Conservation (phyloP, 2,329 filamentous ascomycete species). For the Tympanopsis confertula region DNA sequence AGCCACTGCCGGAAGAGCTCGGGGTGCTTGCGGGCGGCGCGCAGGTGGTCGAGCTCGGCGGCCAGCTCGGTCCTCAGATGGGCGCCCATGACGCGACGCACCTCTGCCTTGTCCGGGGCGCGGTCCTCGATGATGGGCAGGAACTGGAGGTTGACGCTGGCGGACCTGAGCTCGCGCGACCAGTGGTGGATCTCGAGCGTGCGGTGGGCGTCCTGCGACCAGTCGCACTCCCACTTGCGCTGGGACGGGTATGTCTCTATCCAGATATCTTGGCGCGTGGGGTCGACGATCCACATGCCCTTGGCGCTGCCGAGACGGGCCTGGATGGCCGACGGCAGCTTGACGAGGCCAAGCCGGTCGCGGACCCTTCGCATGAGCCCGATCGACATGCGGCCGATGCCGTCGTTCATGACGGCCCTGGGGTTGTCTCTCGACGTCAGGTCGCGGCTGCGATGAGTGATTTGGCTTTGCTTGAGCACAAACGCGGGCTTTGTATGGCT, state of each 20-base stretch:
- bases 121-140: conserved; percentile 56
- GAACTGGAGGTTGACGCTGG: conserved; percentile 55
- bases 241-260: conserved; percentile 59
- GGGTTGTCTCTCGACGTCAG: conserved; percentile 17
- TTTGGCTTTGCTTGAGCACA: conserved; percentile 31
- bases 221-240: conserved; percentile 50
- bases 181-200: conserved; percentile 53
- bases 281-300: conserved; percentile 61
- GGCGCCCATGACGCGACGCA: conserved; percentile 33
- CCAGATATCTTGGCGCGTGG: conserved; percentile 34
- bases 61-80: conserved; percentile 37
- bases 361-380: conserved; percentile 42
- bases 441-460: conserved; percentile 23
- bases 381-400: conserved; percentile 54
- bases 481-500: conserved; percentile 36
- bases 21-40: conserved; percentile 35
- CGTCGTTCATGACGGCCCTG: conserved; percentile 48
- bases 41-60: conserved; percentile 37
- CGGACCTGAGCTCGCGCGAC: conserved; percentile 32
- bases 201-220: conserved; percentile 33
- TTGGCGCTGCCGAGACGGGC: conserved; percentile 63
- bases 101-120: conserved; percentile 27
- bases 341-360: conserved; percentile 31
- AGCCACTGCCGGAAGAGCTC: conserved; percentile 42
- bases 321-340: conserved; percentile 56